Percentiles rank a stretch among this genome's conserved stretches.
Evolutionary conservation across 2,329 filamentous ascomycete genomes (phyloP).

Genomic region (Lizonia empirigonia): DNA sequence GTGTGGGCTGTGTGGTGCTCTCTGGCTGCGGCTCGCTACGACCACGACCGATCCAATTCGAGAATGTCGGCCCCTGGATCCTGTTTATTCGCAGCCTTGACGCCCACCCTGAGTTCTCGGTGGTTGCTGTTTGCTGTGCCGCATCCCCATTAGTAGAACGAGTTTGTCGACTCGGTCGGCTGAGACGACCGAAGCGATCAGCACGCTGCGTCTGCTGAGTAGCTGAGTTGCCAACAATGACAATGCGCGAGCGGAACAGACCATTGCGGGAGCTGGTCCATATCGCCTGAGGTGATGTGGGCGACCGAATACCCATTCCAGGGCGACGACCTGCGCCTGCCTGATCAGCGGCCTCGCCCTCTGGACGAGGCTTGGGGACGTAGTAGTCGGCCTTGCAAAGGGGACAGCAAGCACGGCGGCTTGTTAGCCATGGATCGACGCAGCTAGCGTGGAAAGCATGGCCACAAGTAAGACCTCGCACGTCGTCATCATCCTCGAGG

Average conservation of each 20-base stretch:
- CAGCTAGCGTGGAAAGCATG: slow-evolving; percentile 97
- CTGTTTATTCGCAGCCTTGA: slow-evolving; percentile 26
- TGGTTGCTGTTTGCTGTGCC: slow-evolving; percentile 18
- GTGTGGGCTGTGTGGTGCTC: slow-evolving; percentile 33
- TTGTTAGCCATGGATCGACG: slow-evolving; percentile 95
- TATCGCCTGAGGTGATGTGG: slow-evolving; percentile 39
- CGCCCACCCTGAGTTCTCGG: slow-evolving; percentile 29
- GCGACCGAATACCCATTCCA: slow-evolving; percentile 38
- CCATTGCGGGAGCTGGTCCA: slow-evolving; percentile 42
- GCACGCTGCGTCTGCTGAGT: slow-evolving; percentile 18
- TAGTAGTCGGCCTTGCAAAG: slow-evolving; percentile 99
- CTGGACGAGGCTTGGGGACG: slow-evolving; percentile 83
- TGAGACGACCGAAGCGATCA: slow-evolving; percentile 30
- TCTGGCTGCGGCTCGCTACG: slow-evolving; percentile 22
- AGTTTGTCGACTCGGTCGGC: slow-evolving; percentile 34
- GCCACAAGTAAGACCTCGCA: slow-evolving; percentile 92
- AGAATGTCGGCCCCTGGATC: slow-evolving; percentile 26
- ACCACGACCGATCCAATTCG: slow-evolving; percentile 38
- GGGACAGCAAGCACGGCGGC: slow-evolving; percentile 90
- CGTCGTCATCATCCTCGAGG: slow-evolving; percentile 92
- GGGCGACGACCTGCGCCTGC: slow-evolving; percentile 36
- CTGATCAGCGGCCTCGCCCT: slow-evolving; percentile 51
- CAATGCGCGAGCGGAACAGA: slow-evolving; percentile 41
- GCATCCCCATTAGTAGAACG: slow-evolving; percentile 20
- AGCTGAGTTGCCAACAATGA: slow-evolving; percentile 28